Base-by-base conservation (phyloP, 352 stramenopile species). In the Nothophytophthora sp. region DNA sequence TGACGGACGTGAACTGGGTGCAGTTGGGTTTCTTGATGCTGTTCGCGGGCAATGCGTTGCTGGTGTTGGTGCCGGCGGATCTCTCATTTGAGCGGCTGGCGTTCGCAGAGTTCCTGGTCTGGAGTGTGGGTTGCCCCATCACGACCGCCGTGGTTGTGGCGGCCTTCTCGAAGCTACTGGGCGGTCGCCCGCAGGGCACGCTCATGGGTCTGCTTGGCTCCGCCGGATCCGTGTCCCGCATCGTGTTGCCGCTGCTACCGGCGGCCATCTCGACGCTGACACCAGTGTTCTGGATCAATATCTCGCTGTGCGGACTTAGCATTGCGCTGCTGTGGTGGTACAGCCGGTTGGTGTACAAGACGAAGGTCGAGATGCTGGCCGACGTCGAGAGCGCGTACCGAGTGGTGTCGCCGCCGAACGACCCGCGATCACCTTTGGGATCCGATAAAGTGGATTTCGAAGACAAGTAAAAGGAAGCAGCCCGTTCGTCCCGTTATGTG, bases 171-270 rank as follows among this genome's bases (percentile, higher is more conserved):
- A 90, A 90, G 43, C 43, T 91, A n/a, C 66, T 93, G 13, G 82
- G 80, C 16, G 71, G 74, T 23, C 73, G 81, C 19, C 82, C 81
- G 5, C 82, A 93, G 57, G 82, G 82, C 32, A 93, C 80, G 28
- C 67, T 90, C 15, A 93, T 93, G 82, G 82, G 80, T 1, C 56
- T 91, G 37, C 67, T 93, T 0, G 82, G 82, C 0, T 91, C 82
- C 15, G 78, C 82, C 4, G 80, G 69, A 5, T 93, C 82, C 0
- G 61, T 90, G 9, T 88, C 76, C 47, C 80, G 82, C 11, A 93
- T 91, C 43, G 64, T 93, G 24, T 51, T 93, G 18, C 82, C 82
- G 20, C 63, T 93, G 20, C 20, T 93, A 27, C 81, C 80, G n/a
- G 76, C 76, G 8, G 76, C 80, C 11, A 79, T 90, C 28, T 61